phyloP scores from a whole-genome alignment of 2,329 filamentous ascomycete species.

The Ophiocordyceps sinensis region DNA sequence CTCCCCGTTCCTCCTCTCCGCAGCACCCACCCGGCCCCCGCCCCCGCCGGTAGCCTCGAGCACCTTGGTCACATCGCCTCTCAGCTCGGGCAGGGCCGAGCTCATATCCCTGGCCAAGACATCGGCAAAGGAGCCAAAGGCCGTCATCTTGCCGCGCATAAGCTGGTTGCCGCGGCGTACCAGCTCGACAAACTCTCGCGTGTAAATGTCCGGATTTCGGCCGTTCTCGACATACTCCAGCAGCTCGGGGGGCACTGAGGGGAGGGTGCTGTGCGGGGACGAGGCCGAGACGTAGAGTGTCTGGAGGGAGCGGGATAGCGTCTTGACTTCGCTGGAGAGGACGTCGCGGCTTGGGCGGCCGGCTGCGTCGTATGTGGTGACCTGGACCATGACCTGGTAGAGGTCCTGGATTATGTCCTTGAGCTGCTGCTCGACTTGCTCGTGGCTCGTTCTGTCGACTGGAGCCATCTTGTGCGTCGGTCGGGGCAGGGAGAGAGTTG shows the following conservation, averaged over 20 bases:
- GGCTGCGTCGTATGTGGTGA: constrained; percentile 43
- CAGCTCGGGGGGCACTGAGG: constrained; percentile 45
- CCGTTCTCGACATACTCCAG: constrained; percentile 57
- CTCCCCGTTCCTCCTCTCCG: not conserved
- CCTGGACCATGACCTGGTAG: constrained; percentile 49
- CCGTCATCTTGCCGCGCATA: constrained; percentile 47
- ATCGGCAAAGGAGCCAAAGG: constrained; percentile 47
- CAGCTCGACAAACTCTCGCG: constrained; percentile 57
- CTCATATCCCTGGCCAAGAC: constrained; percentile 44
- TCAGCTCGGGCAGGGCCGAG: constrained; percentile 43
- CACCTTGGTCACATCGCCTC: constrained; percentile 35
- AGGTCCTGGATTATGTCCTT: constrained; percentile 50
- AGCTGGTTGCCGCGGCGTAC: constrained; percentile 52
- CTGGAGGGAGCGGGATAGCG: constrained; percentile 23
- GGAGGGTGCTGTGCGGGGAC: constrained; percentile 24
- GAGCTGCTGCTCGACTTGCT: constrained; percentile 32
- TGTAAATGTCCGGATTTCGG: constrained; percentile 62
- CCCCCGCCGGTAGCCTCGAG: constrained; percentile 29
- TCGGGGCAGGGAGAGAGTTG: constrained; percentile 2
- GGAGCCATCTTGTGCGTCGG: constrained; percentile 21
- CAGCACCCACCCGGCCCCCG: constrained; percentile 1
- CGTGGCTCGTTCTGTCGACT: constrained; percentile 22
- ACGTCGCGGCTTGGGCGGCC: constrained; percentile 38
- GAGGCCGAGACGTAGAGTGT: constrained; percentile 25
- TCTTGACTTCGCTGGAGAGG: constrained; percentile 37